These are phyloP conservation scores for Diaporthe humulicola DNA, from an alignment of 2,329 filamentous ascomycete genomes.

Conservation along the genomic window DNA sequence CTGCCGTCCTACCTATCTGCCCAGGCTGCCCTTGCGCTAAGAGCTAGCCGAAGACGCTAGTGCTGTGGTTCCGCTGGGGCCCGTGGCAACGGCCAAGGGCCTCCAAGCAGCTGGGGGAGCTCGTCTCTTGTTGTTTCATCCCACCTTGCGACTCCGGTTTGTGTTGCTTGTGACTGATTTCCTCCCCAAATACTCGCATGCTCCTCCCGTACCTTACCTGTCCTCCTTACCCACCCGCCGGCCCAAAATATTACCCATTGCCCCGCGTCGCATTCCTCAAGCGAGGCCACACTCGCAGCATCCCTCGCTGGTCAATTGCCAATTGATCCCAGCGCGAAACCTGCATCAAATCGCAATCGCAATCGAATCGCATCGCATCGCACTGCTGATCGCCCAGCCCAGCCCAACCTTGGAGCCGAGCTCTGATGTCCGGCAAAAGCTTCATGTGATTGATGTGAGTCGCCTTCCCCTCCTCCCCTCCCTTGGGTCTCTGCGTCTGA, in stretches of 20 bases:
- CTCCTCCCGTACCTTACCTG: background rate
- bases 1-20: too few relatives aligned
- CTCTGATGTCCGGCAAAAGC: slow-evolving; percentile 16
- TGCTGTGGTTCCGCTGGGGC: slow-evolving; percentile 22
- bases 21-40: slow-evolving; percentile 23
- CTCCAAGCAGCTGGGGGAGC: slow-evolving; percentile 10
- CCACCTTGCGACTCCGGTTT: slow-evolving; percentile 20
- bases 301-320: background rate
- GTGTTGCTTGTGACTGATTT: slow-evolving; percentile 13
- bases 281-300: slow-evolving; percentile 23
- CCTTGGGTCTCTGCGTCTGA: background rate
- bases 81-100: slow-evolving; percentile 25
- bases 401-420: background rate
- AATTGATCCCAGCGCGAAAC: slow-evolving; percentile 24
- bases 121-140: slow-evolving; percentile 32
- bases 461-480: background rate
- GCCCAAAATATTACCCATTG: slow-evolving; percentile 31
- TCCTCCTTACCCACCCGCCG: slow-evolving; percentile 27
- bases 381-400: slow-evolving; percentile 7
- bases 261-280: slow-evolving; percentile 27
- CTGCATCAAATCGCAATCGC: slow-evolving; percentile 5
- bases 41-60: slow-evolving; percentile 16
- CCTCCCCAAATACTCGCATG: background rate
- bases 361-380: background rate
- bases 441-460: slow-evolving; percentile 30